Base-by-base conservation (phyloP, 2,329 filamentous ascomycete species). In the Clonostachys byssicola region DNA sequence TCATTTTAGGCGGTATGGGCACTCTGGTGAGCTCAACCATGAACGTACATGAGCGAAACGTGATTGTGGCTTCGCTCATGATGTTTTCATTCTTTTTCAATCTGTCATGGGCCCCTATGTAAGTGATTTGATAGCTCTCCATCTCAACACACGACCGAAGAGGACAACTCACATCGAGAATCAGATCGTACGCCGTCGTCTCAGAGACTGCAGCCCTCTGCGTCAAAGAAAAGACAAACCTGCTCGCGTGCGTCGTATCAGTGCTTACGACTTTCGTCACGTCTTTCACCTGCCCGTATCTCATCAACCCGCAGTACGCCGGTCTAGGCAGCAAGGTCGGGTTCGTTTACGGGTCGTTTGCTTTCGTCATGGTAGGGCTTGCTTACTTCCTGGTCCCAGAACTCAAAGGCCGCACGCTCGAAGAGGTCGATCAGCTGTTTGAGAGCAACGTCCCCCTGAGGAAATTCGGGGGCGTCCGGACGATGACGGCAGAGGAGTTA, bases 1-100 rank as follows among this genome's bases (percentile, higher is more conserved):
- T 68, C 16, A 59, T 61, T 7, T 68, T 70, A 65, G 67, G 63
- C 20, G 65, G 59, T 3, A 53, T 70, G 10, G 67, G 66, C 13
- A 60, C 60, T 12, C 20, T 39, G 13, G n/a, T 17, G 14, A 45
- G 35, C 17, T 17, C 14, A 23, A 50, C 52, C 4, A 50, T 58
- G 5, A 57, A 52, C 5, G 60, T 62, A 3, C 56, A 62, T 2
- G 52, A 58, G 23, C 51, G 60, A 14, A 43, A 54, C 10, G 41
- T 47, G n/a, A 44, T 45, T 38, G 60, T 62, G 16, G 57, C 60
- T 1, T 57, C 54, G 4, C 50, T 63, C 10, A 57, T 60, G 16
- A 49, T 62, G 1, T 62, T 58, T 12, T n/a, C 46, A 13, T 53
- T 51, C 44, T 51, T 52, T 12, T 63, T 54, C 41, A 55, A 53